Evolutionary conservation across 1,284 basidiomycete species (phyloP).

Genomic region (Phylloporus gajari): DNA sequence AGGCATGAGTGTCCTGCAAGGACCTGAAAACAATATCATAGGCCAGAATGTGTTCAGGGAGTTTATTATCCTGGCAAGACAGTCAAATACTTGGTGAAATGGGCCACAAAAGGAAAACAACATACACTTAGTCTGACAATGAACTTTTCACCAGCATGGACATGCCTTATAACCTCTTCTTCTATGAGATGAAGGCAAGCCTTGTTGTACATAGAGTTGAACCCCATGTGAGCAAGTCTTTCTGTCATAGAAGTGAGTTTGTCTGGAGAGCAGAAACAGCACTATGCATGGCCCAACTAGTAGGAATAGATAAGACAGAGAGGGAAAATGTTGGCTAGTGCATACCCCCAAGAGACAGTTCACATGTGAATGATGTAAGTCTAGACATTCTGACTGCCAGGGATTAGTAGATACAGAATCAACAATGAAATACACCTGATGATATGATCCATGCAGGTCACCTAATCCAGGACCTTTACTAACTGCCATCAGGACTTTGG

Average conservation of each 20-base stretch:
- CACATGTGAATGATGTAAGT: slow-evolving; percentile 83
- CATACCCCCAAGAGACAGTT: slow-evolving; percentile 79
- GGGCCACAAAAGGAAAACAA: slow-evolving; percentile 29
- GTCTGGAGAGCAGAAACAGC: slow-evolving; percentile 90
- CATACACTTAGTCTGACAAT: slow-evolving; percentile 89
- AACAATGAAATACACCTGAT: slow-evolving; percentile 66
- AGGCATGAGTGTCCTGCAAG: slow-evolving; percentile 78
- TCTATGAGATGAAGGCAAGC: slow-evolving; percentile 85
- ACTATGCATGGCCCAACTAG: slow-evolving; percentile 89
- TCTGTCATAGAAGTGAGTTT: slow-evolving; percentile 75
- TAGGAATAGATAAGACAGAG: slow-evolving; percentile 1
- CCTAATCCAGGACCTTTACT: slow-evolving; percentile 76
- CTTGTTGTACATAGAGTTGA: slow-evolving; percentile 85
- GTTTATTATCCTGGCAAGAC: slow-evolving; percentile 59
- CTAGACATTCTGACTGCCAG: slow-evolving; percentile 84
- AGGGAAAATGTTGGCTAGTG: neutral
- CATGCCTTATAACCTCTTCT: slow-evolving; percentile 82
- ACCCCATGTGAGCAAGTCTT: slow-evolving; percentile 74
- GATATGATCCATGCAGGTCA: slow-evolving; percentile 82
- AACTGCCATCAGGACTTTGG: slow-evolving; percentile 4
- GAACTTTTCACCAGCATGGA: slow-evolving; percentile 79
- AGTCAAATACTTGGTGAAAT: slow-evolving; percentile 15
- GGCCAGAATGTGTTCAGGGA: slow-evolving; percentile 58
- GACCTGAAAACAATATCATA: slow-evolving; percentile 82
- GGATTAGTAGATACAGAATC: slow-evolving; percentile 5